Base-by-base conservation (phyloP, 768 basidiomycete genomes). In the Leccinum boreale region DNA sequence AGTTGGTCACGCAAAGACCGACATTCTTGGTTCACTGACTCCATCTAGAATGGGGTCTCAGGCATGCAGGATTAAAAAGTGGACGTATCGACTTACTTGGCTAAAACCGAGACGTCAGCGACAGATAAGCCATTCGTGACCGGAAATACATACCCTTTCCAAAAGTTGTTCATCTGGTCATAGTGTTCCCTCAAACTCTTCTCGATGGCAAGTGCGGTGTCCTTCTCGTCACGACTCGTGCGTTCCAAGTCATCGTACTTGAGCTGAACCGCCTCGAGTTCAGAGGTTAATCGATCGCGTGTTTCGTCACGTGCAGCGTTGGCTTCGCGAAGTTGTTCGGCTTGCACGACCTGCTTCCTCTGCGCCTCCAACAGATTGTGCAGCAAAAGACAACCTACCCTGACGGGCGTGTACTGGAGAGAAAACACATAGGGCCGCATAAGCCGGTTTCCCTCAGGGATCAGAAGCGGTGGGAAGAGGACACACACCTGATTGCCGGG, bases 141-240 rank as follows among this genome's bases (percentile, higher is more conserved):
- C 15, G 3, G 35, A 33, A 56, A 53, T 53, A 65, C 77, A 58
- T 57, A 77, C 71, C 67, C 62, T 58, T 69, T 74, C 73, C 75
- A 75, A 56, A 72, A 79, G 26, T 66, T 70, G 31, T 79, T 77
- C 59, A 83, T 76, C 39, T 77, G 71, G 50, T 74, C 74, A 52
- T 78, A 80, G 62, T 82, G 82, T 29, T 82, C 79, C 59, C 81
- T 77, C 60, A 88, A 73, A 62, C 73, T 81, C 55, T 69, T 78
- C 74, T 86, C 83, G 35, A 81, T 75, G 10, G 74, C 76, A 45
- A 80, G 67, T 8, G 84, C 79, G 3, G 77, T 76, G 23, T 85
- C 79, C 61, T 75, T 79, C 66, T 85, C 86, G 49, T 79, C 77
- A 24, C 73, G 73, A 26, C 77, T 77, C 51, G 69, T 69, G 36